Evolutionary conservation across 1,284 basidiomycete species (phyloP).

Genomic region (Flammula alnicola): DNA sequence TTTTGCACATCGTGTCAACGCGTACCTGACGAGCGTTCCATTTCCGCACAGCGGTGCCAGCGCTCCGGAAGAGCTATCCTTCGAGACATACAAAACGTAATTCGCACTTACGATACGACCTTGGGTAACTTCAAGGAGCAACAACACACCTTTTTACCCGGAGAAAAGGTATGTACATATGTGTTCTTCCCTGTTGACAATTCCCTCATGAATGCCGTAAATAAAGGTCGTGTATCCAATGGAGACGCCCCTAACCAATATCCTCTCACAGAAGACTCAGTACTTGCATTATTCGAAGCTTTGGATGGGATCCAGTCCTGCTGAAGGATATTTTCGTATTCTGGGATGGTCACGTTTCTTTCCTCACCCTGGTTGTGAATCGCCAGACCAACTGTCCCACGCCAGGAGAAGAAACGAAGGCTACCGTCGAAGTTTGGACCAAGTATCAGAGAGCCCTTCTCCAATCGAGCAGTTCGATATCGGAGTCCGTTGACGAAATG

Average conservation of each 20-base stretch:
- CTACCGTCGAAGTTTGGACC: constrained; percentile 20
- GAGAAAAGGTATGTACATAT: constrained; percentile 17
- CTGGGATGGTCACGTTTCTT: constrained; percentile 24
- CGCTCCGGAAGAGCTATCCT: constrained; percentile 22
- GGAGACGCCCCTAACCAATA: neutral
- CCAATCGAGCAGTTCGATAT: constrained; percentile 25
- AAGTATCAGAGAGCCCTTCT: constrained; percentile 23
- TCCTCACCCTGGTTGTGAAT: constrained; percentile 20
- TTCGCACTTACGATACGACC: constrained; percentile 14
- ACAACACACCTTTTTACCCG: constrained; percentile 6
- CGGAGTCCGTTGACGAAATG: constrained; percentile 24
- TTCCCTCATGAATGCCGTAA: too few relatives aligned
- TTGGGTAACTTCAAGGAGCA: constrained; percentile 16
- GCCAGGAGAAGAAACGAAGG: constrained; percentile 22
- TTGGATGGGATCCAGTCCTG: constrained; percentile 18
- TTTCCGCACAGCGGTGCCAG: constrained; percentile 23
- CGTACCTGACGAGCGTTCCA: constrained; percentile 21
- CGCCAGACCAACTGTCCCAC: constrained; percentile 23
- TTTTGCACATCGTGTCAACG: constrained; percentile 23
- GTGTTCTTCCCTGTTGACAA: too few relatives aligned
- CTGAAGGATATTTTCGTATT: constrained; percentile 24
- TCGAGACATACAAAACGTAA: constrained; percentile 18
- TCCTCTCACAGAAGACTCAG: constrained; percentile 8
- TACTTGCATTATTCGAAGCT: constrained; percentile 15
- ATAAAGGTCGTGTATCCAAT: constrained; percentile 3